Evolutionary conservation across 495 filamentous ascomycete species (phyloP).

Genomic region (Neurospora sp.): DNA sequence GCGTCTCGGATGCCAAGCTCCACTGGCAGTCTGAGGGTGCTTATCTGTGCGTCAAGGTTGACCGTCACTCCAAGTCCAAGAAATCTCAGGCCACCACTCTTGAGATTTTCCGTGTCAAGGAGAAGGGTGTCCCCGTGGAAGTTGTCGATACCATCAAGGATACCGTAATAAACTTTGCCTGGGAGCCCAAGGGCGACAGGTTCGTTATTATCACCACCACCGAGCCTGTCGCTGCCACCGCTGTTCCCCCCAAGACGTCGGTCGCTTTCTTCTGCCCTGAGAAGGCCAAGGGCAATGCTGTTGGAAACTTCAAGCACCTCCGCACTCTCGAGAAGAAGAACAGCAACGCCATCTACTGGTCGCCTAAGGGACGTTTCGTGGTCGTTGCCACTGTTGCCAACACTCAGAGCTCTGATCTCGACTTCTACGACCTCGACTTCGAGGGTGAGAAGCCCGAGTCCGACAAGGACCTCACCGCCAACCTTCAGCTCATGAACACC

Average conservation of each 20-base stretch:
- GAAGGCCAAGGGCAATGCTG: slow-evolving; percentile 63
- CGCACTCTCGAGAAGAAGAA: slow-evolving; percentile 96
- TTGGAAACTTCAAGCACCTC: slow-evolving; percentile 92
- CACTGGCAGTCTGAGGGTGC: slow-evolving; percentile 92
- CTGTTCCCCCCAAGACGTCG: slow-evolving; percentile 82
- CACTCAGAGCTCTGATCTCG: slow-evolving; percentile 84
- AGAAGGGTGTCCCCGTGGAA: slow-evolving; percentile 96
- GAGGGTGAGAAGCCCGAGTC: slow-evolving; percentile 90
- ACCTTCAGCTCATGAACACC: slow-evolving; percentile 84
- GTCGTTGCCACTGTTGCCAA: slow-evolving; percentile 87
- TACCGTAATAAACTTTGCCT: slow-evolving; percentile 97
- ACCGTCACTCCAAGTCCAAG: slow-evolving; percentile 97
- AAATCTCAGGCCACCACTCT: slow-evolving; percentile 94
- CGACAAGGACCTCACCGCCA: slow-evolving; percentile 90
- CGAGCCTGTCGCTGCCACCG: slow-evolving; percentile 65
- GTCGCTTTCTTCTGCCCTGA: slow-evolving; percentile 96
- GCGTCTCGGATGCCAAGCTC: slow-evolving; percentile 91
- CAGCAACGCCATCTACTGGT: slow-evolving; percentile 99
- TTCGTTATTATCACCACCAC: slow-evolving; percentile 96
- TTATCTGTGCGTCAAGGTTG: slow-evolving; percentile 96
- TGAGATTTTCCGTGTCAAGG: slow-evolving; percentile 92
- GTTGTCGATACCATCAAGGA: slow-evolving; percentile 96
- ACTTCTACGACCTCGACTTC: slow-evolving; percentile 96
- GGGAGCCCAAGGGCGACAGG: slow-evolving; percentile 94
- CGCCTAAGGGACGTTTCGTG: slow-evolving; percentile 91